Evolutionary conservation across 2,329 filamentous ascomycete species (phyloP).

Genomic region (Pseudocercospora pini-densiflorae): DNA sequence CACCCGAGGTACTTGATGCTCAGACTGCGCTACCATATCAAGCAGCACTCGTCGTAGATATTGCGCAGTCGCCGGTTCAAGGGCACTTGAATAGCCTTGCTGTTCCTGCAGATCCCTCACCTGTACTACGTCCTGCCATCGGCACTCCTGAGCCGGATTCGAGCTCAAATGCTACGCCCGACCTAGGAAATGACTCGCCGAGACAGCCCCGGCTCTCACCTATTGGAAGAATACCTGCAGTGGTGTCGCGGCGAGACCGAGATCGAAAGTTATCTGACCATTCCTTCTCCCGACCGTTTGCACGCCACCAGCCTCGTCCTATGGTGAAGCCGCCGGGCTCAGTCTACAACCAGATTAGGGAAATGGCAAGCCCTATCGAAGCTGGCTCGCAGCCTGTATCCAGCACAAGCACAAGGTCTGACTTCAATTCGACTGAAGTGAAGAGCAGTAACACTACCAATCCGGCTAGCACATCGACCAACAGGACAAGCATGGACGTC

Average conservation of each 20-base stretch:
- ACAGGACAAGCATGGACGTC: constrained; percentile 33
- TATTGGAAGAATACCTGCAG: constrained; percentile 83
- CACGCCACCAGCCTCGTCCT: constrained; percentile 48
- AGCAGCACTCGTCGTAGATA: constrained; percentile 28
- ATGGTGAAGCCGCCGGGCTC: constrained; percentile 34
- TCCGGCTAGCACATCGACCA: constrained; percentile 31
- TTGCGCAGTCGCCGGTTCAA: constrained; percentile 21
- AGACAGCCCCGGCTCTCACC: constrained; percentile 64
- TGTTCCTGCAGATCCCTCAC: constrained; percentile 3
- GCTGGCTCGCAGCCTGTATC: constrained; percentile 33
- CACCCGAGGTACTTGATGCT: constrained; percentile 33
- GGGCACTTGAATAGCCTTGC: not conserved
- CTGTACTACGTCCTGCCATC: constrained; percentile 14
- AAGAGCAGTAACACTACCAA: constrained; percentile 31
- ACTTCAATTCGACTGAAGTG: constrained; percentile 23
- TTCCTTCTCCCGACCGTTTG: constrained; percentile 86
- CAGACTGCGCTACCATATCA: constrained; percentile 27
- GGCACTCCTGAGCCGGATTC: constrained; percentile 19
- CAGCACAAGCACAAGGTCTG: constrained; percentile 35
- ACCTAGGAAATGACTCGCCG: constrained; percentile 41
- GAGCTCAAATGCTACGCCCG: constrained; percentile 37
- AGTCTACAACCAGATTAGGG: constrained; percentile 39
- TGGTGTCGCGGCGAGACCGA: constrained; percentile 68
- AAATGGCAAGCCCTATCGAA: constrained; percentile 40
- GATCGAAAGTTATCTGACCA: constrained; percentile 70